Evolutionary conservation across 345 rosid species (phyloP).

Genomic region (Gossypium sturtianum): DNA sequence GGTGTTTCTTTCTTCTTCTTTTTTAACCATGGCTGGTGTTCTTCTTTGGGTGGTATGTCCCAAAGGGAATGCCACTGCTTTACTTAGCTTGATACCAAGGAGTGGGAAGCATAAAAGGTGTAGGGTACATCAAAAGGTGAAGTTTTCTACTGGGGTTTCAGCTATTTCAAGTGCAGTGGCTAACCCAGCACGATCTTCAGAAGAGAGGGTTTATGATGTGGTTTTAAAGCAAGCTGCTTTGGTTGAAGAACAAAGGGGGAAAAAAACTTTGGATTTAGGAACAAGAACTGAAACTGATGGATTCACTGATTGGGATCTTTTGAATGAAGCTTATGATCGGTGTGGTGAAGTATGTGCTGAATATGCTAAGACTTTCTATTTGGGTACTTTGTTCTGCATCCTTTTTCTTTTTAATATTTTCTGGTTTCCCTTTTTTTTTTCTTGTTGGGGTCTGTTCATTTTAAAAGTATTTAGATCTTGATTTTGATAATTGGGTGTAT

Average conservation of each 20-base stretch:
- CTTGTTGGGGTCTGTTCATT: neutral
- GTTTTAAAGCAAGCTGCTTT: constrained; percentile 51
- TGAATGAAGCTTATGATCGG: constrained; percentile 44
- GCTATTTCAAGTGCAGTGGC: constrained; percentile 30
- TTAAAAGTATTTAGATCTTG: neutral
- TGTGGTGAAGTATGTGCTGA: constrained; percentile 60
- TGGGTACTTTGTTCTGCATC: constrained; percentile 27
- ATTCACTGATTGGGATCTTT: constrained; percentile 24
- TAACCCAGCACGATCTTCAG: constrained; percentile 35
- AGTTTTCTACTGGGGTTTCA: constrained; percentile 12
- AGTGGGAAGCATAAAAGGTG: neutral
- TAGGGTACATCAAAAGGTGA: neutral
- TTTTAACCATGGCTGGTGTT: constrained; percentile 27
- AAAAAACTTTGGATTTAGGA: constrained; percentile 8
- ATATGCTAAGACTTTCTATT: constrained; percentile 58
- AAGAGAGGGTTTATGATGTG: constrained; percentile 47
- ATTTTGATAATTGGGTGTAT: neutral
- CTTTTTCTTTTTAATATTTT: neutral
- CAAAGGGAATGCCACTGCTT: constrained; percentile 31
- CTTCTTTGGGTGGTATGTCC: constrained; percentile 40
- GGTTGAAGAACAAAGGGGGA: constrained; percentile 30
- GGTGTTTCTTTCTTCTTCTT: neutral
- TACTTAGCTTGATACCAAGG: constrained; percentile 15
- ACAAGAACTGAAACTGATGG: constrained; percentile 21
- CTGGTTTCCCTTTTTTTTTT: neutral